These are phyloP conservation scores for Nidularia pulvinata DNA, from an alignment of 768 basidiomycete genomes.

Conservation along the genomic window DNA sequence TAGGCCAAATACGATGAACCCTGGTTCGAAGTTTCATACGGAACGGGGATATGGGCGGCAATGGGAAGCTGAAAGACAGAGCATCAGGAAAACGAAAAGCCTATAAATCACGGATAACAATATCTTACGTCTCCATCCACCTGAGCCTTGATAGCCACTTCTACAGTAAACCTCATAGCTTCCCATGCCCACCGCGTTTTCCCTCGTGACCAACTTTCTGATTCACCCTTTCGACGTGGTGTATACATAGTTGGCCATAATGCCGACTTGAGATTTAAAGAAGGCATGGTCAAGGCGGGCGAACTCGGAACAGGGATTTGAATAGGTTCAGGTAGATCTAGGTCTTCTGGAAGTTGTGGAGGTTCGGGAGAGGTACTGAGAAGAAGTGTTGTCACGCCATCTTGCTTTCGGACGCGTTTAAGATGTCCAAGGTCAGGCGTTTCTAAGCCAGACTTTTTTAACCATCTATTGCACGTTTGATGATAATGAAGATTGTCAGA, in stretches of 20 bases:
- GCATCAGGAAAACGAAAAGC: not conserved
- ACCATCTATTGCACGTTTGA: conserved; percentile 49
- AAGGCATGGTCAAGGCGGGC: conserved; percentile 65
- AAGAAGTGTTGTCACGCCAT: conserved; percentile 50
- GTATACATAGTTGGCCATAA: conserved; percentile 89
- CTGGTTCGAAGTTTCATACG: conserved; percentile 28
- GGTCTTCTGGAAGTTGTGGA: conserved; percentile 49
- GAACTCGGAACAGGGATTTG: conserved; percentile 59
- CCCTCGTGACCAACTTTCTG: conserved; percentile 64
- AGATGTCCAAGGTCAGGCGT: conserved; percentile 66
- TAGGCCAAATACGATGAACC: conserved; percentile 32
- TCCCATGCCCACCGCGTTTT: conserved; percentile 76
- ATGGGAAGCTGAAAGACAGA: conserved; percentile 60
- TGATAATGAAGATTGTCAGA: not conserved
- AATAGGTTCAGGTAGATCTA: conserved; percentile 54
- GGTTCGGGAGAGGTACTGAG: conserved; percentile 33
- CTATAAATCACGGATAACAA: too few relatives aligned
- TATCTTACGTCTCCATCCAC: conserved; percentile 55
- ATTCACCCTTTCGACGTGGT: conserved; percentile 67
- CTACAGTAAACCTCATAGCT: conserved; percentile 55
- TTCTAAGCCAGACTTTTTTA: conserved; percentile 63
- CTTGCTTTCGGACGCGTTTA: conserved; percentile 70
- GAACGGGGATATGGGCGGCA: conserved; percentile 65
- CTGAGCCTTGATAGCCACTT: conserved; percentile 45
- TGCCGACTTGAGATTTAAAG: conserved; percentile 63